Evolutionary conservation across 345 rosid genomes (phyloP), one percentile per base, ranked within the genome.

Genomic region (Pistacia integerrima): DNA sequence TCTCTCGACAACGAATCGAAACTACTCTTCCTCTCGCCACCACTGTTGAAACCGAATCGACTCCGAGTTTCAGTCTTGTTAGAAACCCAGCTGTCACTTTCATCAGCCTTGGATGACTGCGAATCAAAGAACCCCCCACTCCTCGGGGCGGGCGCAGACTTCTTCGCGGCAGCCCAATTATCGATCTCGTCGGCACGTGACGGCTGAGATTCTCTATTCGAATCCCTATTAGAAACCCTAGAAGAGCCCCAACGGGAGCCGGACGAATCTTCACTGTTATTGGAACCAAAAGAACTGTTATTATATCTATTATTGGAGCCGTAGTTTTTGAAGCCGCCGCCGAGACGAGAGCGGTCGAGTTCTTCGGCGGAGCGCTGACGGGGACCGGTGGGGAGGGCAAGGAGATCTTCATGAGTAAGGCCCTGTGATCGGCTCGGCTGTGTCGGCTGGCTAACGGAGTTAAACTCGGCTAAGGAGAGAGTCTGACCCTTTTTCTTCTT

Each of bases 111-210:
- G 1, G 99, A 93, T 74, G 99, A 92, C 76, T 85, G 93, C 16
- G 96, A 89, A 62, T 89, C 90, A n/a, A 89, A 88, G 83, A 92
- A 80, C 38, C 89, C 87, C 1, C 81, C 83, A 4, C 36, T 82
- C 72, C 82, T 74, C 33, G 71, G 33, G 8, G 64, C 22, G 73
- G 67, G 35, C 10, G 55, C 70, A 1, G 83, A 75, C 72, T 89
- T 97, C 87, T 94, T 94, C 44, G 73, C 68, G 11, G 91, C 90
- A 0, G 89, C 92, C 99, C 99, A 94, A 77, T 97, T 91, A 76
- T 92, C 98, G 51, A 73, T 86, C 94, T 92, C 99, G 52, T 97
- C 98, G 0, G 99, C 97, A 52, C 98, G 90, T 0, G 99, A 96
- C 0, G 90, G 87, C 63, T 82, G 85, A 0, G 77, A 73, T 72